phyloP scores from a whole-genome alignment of 2,329 filamentous ascomycete genomes.

The Talaromyces verruculosus region DNA sequence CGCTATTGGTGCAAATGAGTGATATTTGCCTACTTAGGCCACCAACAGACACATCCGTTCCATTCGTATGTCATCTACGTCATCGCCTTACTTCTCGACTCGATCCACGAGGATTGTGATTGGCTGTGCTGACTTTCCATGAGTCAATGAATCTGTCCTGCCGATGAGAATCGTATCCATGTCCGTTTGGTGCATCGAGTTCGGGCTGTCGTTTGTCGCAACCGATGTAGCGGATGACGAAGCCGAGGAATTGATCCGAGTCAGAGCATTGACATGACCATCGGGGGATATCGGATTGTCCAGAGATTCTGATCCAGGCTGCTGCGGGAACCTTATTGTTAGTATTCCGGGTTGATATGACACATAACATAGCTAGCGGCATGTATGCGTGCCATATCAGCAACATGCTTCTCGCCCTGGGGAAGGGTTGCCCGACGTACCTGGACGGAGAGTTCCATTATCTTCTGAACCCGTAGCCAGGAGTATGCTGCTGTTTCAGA shows the following conservation, averaged over 20 bases:
- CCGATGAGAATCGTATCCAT: neutral
- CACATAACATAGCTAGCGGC: slow-evolving; percentile 2
- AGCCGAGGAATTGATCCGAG: slow-evolving; percentile 14
- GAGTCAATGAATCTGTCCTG: neutral
- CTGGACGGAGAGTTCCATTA: slow-evolving; percentile 19
- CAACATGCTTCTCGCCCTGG: neutral
- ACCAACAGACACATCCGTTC: neutral
- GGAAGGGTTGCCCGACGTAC: neutral
- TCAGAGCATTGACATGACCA: neutral
- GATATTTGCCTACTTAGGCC: neutral
- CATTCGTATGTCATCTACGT: neutral
- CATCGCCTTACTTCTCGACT: neutral
- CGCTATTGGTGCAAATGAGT: neutral
- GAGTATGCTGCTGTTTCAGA: slow-evolving; percentile 23
- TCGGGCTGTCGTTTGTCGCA: slow-evolving; percentile 1
- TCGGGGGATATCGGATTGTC: slow-evolving; percentile 13
- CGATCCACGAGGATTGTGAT: neutral
- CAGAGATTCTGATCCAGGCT: slow-evolving; percentile 17
- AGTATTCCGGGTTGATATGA: neutral
- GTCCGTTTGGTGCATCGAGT: neutral
- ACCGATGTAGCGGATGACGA: slow-evolving; percentile 11
- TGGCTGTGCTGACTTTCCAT: neutral
- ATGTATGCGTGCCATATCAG: neutral
- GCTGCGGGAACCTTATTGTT: slow-evolving; percentile 4
- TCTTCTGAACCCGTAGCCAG: slow-evolving; percentile 21